Evolutionary conservation across 208 protist species (phyloP).

Genomic region (Leishmania aethiopica): DNA sequence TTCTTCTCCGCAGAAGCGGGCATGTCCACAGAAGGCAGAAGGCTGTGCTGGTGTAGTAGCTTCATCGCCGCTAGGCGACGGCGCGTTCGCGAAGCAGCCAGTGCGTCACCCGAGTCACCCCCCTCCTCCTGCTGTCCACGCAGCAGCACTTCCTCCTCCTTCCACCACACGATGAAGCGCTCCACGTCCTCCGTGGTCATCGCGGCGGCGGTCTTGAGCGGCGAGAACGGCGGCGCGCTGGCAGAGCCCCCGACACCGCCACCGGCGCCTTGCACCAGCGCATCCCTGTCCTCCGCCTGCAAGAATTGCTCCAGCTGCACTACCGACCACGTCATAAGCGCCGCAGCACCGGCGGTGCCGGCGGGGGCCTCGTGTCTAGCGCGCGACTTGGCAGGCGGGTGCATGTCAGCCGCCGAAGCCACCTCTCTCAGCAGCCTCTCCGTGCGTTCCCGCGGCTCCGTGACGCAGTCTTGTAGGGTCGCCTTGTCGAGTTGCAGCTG

Average conservation of each 20-base stretch:
- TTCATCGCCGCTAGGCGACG: conserved; percentile 23
- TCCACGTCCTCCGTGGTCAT: conserved; percentile 34
- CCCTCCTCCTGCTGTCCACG: background rate
- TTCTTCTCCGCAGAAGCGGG: background rate
- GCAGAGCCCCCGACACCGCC: background rate
- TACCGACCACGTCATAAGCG: conserved; percentile 34
- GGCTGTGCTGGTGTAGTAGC: conserved; percentile 20
- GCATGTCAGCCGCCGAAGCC: background rate
- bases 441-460: conserved; percentile 16
- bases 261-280: conserved; percentile 16
- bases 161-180: conserved; percentile 43
- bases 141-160: conserved; percentile 34
- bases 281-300: conserved; percentile 31
- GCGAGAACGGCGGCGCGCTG: conserved; percentile 2
- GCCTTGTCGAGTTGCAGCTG: conserved; percentile 17
- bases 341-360: background rate
- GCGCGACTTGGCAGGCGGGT: conserved; percentile 18
- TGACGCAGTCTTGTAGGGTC: conserved; percentile 18
- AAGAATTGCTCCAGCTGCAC: conserved; percentile 43
- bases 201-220: background rate
- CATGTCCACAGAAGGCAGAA: conserved; percentile 8
- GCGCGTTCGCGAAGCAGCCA: conserved; percentile 19
- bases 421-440: conserved; percentile 23
- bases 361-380: conserved; percentile 19
- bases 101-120: background rate